Base-by-base conservation (phyloP, 2,329 filamentous ascomycete genomes). In the Aspergillus fumigatus region DNA sequence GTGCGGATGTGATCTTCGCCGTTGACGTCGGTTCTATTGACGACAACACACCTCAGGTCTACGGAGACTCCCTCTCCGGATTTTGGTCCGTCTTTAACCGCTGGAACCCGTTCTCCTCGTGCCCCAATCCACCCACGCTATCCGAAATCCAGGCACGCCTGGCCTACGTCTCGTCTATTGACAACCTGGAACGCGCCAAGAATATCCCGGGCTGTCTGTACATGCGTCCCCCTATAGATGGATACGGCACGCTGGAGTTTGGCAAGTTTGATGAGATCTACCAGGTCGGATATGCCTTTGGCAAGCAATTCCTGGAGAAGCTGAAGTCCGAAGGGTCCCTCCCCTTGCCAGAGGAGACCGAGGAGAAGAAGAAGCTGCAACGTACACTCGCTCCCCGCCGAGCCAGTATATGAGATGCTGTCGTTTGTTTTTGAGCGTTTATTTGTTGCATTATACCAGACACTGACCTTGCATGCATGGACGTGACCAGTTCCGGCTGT, bases 241-340 rank as follows among this genome's bases (percentile, higher is more conserved):
- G 85, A 1, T 99, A 96, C 66, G 94, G 92, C 4, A 99, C 94
- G 1, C 79, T 99, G 29, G 94, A 99, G 57, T 99, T 99, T 78
- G 90, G 87, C 59, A 97, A 96, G 73, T 99, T 99, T 73, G 93
- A 97, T 67, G 95, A 99, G 80, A 93, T 99, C 53, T 96, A 95
- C 68, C 82, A 88, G 64, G 82, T 97, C 10, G 95, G 94, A 1
- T 96, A 96, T 74, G 82, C 84, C 54, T 99, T 87, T 69, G 94
- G 92, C 4, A 88, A 88, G 71, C 85, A 90, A 53, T 97, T 88
- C 70, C 74, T 99, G 62, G 84, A 85, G 53, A 82, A 86, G 64
- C 77, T 97, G 71, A 87, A 86, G 69, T 89, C 89, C 41, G 82
- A 95, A 66, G 93, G 93, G 0, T 82, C 88, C 41, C 75, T 99